Conservation (phyloP, 352 stramenopile genomes). For the Phytopythium litorale region DNA sequence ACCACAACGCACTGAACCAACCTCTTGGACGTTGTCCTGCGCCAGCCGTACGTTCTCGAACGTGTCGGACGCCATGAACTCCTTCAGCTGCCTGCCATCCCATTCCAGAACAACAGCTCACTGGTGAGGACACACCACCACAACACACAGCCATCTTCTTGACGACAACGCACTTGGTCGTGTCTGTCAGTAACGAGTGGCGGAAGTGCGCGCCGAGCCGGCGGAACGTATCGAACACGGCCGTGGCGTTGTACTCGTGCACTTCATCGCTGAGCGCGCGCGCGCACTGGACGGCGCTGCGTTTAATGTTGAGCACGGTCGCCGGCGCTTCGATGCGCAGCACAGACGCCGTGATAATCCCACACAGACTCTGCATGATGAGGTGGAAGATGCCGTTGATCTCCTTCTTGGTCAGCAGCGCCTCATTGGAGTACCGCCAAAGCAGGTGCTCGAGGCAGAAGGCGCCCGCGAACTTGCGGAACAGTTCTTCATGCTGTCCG, state of each 20-base stretch:
- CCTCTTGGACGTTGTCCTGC: constrained; percentile 33
- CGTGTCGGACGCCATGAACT: constrained; percentile 65
- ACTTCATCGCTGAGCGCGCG: constrained; percentile 67
- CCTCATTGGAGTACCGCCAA: constrained; percentile 66
- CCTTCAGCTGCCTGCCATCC: constrained; percentile 43
- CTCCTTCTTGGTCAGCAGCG: constrained; percentile 72
- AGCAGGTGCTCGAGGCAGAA: constrained; percentile 77
- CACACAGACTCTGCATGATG: constrained; percentile 70
- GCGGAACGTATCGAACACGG: constrained; percentile 66
- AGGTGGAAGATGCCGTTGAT: constrained; percentile 81
- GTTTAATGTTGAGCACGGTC: constrained; percentile 72
- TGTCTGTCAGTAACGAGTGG: constrained; percentile 50
- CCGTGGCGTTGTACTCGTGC: constrained; percentile 65
- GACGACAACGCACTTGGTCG: constrained; percentile 42
- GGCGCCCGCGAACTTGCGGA: constrained; percentile 67
- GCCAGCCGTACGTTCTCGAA: constrained; percentile 58
- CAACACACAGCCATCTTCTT: neutral
- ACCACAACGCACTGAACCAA: constrained; percentile 10
- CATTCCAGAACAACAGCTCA: neutral
- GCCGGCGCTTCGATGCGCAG: constrained; percentile 45
- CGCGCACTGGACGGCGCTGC: constrained; percentile 48
- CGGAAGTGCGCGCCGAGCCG: constrained; percentile 58
- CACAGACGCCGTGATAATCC: constrained; percentile 60
- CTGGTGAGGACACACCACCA: neutral
- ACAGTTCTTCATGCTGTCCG: constrained; percentile 69